phyloP scores from a whole-genome alignment of 352 stramenopile genomes.

The Phytophthora sp. region DNA sequence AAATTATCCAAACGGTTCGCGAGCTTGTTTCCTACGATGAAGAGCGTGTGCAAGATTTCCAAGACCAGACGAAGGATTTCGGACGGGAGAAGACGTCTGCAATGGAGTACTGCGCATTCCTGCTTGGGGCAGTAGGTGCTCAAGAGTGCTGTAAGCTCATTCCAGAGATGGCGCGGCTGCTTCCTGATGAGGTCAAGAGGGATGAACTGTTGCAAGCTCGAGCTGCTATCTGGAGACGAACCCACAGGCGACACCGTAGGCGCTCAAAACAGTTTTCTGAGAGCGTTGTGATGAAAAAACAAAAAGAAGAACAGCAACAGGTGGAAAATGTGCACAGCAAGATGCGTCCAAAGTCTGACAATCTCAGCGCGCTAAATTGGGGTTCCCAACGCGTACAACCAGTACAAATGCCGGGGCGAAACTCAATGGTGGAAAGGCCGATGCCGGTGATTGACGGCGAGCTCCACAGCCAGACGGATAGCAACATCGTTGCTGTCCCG shows the following conservation, averaged over 20 bases:
- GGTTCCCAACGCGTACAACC: constrained; percentile 22
- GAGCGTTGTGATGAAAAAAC: constrained; percentile 70
- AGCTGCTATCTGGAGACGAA: constrained; percentile 64
- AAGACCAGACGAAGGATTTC: constrained; percentile 83
- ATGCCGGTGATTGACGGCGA: constrained; percentile 22
- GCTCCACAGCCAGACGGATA: constrained; percentile 18
- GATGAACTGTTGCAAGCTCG: constrained; percentile 65
- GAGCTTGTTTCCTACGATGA: constrained; percentile 69
- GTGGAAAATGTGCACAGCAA: constrained; percentile 25
- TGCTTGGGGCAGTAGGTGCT: constrained; percentile 67
- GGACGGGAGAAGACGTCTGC: constrained; percentile 66
- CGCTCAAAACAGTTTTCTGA: constrained; percentile 85
- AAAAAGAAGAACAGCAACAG: constrained; percentile 51
- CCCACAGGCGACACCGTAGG: constrained; percentile 64
- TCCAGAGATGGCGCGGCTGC: constrained; percentile 70
- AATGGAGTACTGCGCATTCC: constrained; percentile 80
- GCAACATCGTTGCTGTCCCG: constrained; percentile 21
- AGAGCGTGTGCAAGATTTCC: constrained; percentile 80
- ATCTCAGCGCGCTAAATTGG: constrained; percentile 31
- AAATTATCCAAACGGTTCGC: constrained; percentile 66
- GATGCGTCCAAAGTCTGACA: constrained; percentile 62
- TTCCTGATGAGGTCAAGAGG: constrained; percentile 72
- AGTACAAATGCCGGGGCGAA: constrained; percentile 23
- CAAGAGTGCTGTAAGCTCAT: constrained; percentile 80
- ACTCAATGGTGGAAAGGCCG: constrained; percentile 48